Evolutionary conservation across 257 asterid genomes (phyloP).

Genomic region (Nicotiana sylvestris): DNA sequence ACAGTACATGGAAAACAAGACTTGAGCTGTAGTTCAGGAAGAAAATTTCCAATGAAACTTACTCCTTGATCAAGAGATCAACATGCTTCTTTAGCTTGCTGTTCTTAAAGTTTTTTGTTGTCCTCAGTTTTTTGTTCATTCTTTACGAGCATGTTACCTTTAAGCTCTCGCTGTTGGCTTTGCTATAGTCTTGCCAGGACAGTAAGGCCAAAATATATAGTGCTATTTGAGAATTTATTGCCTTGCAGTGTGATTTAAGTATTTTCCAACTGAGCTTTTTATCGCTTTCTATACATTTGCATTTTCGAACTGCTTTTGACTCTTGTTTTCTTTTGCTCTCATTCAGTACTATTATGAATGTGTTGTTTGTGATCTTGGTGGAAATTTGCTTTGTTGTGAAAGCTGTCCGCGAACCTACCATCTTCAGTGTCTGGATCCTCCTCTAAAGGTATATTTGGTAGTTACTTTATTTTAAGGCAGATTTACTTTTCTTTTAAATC

Average conservation of each 20-base stretch:
- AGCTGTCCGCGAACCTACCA: conserved; percentile 80
- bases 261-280: background rate
- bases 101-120: conserved; percentile 4
- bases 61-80: background rate
- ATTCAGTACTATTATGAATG: conserved; percentile 78
- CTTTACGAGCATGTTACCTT: background rate
- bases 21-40: background rate
- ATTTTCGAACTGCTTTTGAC: conserved; percentile 24
- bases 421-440: conserved; percentile 75
- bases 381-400: conserved; percentile 78
- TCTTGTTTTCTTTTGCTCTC: conserved; percentile 18
- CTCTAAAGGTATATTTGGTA: conserved; percentile 56
- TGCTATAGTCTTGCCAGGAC: background rate
- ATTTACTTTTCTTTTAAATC: background rate
- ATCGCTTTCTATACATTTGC: background rate
- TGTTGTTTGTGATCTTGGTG: conserved; percentile 79
- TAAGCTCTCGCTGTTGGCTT: conserved; percentile 8
- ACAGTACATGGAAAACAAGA: background rate
- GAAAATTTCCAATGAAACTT: background rate
- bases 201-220: background rate
- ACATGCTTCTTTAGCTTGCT: conserved; percentile 3
- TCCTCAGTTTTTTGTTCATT: background rate
- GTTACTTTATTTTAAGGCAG: background rate
- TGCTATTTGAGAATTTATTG: conserved; percentile 13
- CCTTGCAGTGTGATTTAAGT: background rate